A percentile compares a stretch with the other conserved stretches of the same genome.
Evolutionary conservation across 2,329 filamentous ascomycete genomes (phyloP).

Genomic region (Cladosporium sp.): DNA sequence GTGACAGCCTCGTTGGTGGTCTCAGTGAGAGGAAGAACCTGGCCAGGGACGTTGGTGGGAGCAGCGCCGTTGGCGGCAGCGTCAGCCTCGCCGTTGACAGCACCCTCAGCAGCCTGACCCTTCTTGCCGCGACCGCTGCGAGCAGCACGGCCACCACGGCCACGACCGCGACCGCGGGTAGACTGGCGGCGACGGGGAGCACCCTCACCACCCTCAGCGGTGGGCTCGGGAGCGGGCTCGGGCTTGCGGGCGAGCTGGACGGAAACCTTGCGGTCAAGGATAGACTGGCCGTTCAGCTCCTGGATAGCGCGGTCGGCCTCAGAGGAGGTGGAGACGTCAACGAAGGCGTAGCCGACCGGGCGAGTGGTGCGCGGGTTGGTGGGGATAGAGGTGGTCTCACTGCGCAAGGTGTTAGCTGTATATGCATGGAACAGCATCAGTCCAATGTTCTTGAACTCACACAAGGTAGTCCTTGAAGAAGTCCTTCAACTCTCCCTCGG

Average conservation of each 20-base stretch:
- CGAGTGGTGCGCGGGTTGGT: constrained; percentile 99
- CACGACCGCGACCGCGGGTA: constrained; percentile 58
- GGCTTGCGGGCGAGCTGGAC: constrained; percentile 98
- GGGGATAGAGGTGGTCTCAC: constrained; percentile 97
- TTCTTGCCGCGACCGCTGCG: constrained; percentile 69
- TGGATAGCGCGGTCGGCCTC: constrained; percentile 95
- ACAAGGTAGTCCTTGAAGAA: constrained; percentile 99
- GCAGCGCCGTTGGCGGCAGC: constrained; percentile 44
- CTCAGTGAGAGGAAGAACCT: constrained; percentile 52
- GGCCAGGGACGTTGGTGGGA: constrained; percentile 53
- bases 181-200: constrained; percentile 59
- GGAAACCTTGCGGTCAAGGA: constrained; percentile 97
- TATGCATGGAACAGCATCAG: neutral
- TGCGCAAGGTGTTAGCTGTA: constrained; percentile 42
- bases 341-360: constrained; percentile 97
- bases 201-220: constrained; percentile 69
- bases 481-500: constrained; percentile 99
- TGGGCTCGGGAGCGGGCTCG: constrained; percentile 72
- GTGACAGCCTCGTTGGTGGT: constrained; percentile 57
- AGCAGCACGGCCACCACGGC: constrained; percentile 60
- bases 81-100: constrained; percentile 47
- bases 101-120: constrained; percentile 35
- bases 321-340: constrained; percentile 90
- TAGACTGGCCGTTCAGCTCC: constrained; percentile 95
- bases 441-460: constrained; percentile 61